phyloP scores from a whole-genome alignment of 345 rosid genomes.

The Heritiera littoralis region DNA sequence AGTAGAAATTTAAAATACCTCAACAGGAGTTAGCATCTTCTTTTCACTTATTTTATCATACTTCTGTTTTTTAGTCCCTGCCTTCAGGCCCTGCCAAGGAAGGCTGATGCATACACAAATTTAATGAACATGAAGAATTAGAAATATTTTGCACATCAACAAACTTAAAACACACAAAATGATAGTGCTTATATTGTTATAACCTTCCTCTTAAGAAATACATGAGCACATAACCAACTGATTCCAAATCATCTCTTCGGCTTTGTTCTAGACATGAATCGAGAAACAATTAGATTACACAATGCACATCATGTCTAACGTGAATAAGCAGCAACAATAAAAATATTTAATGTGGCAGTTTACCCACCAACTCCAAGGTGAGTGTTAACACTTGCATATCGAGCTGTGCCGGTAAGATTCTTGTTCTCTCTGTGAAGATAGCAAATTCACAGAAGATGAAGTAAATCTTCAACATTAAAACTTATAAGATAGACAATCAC shows the following conservation, averaged over 20 bases:
- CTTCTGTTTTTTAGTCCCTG: constrained; percentile 44
- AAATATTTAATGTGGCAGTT: constrained; percentile 13
- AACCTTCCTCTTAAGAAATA: constrained; percentile 59
- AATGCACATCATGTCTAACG: background rate
- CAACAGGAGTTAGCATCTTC: constrained; percentile 42
- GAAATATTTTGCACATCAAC: constrained; percentile 9
- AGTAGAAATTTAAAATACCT: constrained; percentile 26
- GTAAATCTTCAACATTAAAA: background rate
- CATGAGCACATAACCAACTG: constrained; percentile 53
- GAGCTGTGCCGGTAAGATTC: constrained; percentile 64
- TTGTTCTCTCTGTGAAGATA: constrained; percentile 56
- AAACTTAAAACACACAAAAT: too few species aligned
- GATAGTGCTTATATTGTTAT: constrained; percentile 13
- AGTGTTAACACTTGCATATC: constrained; percentile 65
- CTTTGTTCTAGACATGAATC: constrained; percentile 50
- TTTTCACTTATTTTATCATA: constrained; percentile 46
- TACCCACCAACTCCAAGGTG: constrained; percentile 64
- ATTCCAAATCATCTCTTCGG: constrained; percentile 54
- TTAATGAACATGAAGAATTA: constrained; percentile 14
- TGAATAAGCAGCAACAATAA: constrained; percentile 15
- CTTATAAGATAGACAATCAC: background rate
- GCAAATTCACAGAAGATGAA: background rate
- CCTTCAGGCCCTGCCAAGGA: constrained; percentile 50
- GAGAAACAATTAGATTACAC: background rate
- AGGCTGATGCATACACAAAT: constrained; percentile 30